Percentiles rank a stretch among this genome's conserved stretches.
Evolutionary conservation across 495 filamentous ascomycete species (phyloP).

Genomic region (Penicillium antarcticum): DNA sequence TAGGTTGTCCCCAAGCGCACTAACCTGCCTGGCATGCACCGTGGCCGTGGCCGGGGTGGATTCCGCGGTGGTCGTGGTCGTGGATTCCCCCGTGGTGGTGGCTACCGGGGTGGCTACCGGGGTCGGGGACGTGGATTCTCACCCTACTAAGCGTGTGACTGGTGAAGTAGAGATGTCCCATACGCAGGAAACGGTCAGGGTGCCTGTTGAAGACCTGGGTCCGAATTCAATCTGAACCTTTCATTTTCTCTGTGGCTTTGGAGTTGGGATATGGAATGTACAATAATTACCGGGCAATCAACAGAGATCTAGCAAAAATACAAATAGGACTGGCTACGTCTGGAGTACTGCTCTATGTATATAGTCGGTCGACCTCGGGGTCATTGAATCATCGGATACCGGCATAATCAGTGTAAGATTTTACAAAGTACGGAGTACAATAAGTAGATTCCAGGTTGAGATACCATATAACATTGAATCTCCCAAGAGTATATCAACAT

Average conservation of each 20-base stretch:
- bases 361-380: too few relatives aligned
- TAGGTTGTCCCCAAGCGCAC: conserved; percentile 96
- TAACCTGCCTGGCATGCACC: conserved; percentile 91
- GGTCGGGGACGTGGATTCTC: conserved; percentile 75
- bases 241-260: conserved; percentile 24
- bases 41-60: conserved; percentile 70
- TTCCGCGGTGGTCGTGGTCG: conserved; percentile 64
- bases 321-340: not conserved
- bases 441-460: too few relatives aligned
- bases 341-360: too few relatives aligned
- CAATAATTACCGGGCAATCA: conserved; percentile 31
- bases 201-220: conserved; percentile 5
- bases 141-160: conserved; percentile 60
- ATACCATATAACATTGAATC: too few relatives aligned
- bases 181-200: not conserved
- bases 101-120: conserved; percentile 78
- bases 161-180: not conserved
- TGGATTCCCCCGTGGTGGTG: conserved; percentile 65
- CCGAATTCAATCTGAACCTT: conserved; percentile 5
- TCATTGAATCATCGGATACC: too few relatives aligned
- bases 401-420: too few relatives aligned
- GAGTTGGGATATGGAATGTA: conserved; percentile 36
- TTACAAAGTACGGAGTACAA: too few relatives aligned
- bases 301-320: not conserved
- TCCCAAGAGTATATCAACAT: too few relatives aligned